phyloP scores from a whole-genome alignment of 169 alveolate species.

The Eimeria maxima region DNA sequence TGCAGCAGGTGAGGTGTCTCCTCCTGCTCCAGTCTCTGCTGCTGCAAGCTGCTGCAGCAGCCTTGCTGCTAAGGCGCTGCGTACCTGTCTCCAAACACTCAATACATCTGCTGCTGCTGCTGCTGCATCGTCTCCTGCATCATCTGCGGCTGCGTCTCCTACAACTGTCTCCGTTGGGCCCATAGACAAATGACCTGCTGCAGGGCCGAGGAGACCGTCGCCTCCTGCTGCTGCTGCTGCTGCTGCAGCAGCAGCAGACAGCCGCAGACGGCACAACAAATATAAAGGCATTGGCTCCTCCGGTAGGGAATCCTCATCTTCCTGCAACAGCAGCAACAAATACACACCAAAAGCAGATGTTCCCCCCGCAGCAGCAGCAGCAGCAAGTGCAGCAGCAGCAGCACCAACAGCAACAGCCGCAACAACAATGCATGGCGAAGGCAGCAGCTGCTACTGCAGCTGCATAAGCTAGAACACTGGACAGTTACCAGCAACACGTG shows the following conservation, averaged over 20 bases:
- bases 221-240: constrained; percentile 62
- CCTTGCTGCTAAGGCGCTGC: background rate
- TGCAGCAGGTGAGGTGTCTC: too few relatives aligned
- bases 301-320: constrained; percentile 24
- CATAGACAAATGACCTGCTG: constrained; percentile 44
- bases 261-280: constrained; percentile 44
- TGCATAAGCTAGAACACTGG: too few relatives aligned
- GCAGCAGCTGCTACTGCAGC: too few relatives aligned
- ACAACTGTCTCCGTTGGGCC: constrained; percentile 47
- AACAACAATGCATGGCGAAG: background rate
- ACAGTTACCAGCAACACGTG: too few relatives aligned
- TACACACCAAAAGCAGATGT: too few relatives aligned
- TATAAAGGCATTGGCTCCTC: constrained; percentile 58
- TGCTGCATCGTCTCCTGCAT: constrained; percentile 37
- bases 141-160: constrained; percentile 46
- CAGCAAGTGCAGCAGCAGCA: constrained; percentile 19
- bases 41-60: constrained; percentile 63
- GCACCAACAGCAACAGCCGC: constrained; percentile 58
- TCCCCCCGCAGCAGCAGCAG: constrained; percentile 27
- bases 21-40: constrained; percentile 50
- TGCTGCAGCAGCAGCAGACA: constrained; percentile 51
- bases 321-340: background rate
- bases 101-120: constrained; percentile 50
- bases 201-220: constrained; percentile 19
- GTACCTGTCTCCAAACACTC: constrained; percentile 38